phyloP scores from a whole-genome alignment of 2,329 filamentous ascomycete species.

The Botryotinia calthae region DNA sequence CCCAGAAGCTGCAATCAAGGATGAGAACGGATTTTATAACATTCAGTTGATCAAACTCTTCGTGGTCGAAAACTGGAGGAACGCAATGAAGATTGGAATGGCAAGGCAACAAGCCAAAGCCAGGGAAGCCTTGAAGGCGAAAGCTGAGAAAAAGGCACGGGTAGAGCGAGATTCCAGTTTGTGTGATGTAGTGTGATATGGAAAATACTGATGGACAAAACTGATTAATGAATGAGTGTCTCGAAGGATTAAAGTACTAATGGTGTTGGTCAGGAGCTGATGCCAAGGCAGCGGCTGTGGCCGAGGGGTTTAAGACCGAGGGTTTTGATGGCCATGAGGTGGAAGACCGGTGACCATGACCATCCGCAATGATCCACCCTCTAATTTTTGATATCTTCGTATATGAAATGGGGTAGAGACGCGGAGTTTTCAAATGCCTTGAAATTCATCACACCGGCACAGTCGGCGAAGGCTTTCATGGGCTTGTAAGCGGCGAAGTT shows the following conservation, averaged over 20 bases:
- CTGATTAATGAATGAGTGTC: background rate
- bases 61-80: constrained; percentile 42
- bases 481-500: background rate
- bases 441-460: background rate
- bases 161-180: background rate
- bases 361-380: background rate
- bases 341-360: background rate
- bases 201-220: background rate
- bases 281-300: background rate
- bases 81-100: constrained; percentile 42
- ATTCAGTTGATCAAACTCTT: constrained; percentile 45
- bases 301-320: background rate
- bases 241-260: background rate
- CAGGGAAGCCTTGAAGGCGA: constrained; percentile 26
- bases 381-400: background rate
- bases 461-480: background rate
- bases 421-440: background rate
- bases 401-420: background rate
- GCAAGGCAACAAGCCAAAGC: constrained; percentile 29
- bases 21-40: constrained; percentile 46
- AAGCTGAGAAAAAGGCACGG: constrained; percentile 24
- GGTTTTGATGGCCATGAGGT: background rate
- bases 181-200: background rate
- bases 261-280: background rate
- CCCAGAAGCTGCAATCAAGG: constrained; percentile 35